Percentiles rank a stretch among this genome's conserved stretches.
These are phyloP conservation scores for Acanthamoeba castellanii DNA, from an alignment of 208 protist species.

Conservation along the genomic window DNA sequence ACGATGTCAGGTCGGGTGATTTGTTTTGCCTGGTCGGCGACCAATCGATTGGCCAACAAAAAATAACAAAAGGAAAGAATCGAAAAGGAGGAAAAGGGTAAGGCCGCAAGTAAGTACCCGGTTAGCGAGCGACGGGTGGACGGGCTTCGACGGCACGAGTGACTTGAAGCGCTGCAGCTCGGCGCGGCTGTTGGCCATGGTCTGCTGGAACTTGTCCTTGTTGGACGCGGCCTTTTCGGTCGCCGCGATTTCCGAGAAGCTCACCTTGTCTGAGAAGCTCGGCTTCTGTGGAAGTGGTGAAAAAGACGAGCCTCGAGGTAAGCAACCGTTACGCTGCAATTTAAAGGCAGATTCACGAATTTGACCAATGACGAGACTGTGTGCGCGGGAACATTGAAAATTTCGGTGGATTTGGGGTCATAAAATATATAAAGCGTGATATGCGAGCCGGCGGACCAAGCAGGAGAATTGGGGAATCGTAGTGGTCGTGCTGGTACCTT, in stretches of 20 bases:
- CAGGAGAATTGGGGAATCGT: background rate
- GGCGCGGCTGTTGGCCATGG: background rate
- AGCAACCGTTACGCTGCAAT: background rate
- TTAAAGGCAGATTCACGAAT: background rate
- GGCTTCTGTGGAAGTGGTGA: background rate
- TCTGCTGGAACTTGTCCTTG: constrained; percentile 42
- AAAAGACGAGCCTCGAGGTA: background rate
- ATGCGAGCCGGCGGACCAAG: background rate
- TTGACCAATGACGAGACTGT: no score
- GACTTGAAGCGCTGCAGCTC: constrained; percentile 40
- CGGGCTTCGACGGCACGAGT: constrained; percentile 22
- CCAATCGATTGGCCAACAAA: no score
- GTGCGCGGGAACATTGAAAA: no score
- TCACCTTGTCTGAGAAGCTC: constrained; percentile 18
- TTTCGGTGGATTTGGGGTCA: no score
- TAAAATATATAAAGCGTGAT: background rate
- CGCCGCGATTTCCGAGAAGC: constrained; percentile 32
- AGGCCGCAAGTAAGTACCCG: background rate
- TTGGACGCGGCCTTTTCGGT: background rate
- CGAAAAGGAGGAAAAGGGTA: background rate
- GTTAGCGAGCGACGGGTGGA: background rate
- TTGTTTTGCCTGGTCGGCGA: no score
- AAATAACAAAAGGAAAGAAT: background rate
- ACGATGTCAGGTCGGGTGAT: no score
- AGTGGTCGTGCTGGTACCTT: no score